Evolutionary conservation across 2,329 filamentous ascomycete genomes (phyloP).

Genomic region (Magnaporthiopsis incrustans): DNA sequence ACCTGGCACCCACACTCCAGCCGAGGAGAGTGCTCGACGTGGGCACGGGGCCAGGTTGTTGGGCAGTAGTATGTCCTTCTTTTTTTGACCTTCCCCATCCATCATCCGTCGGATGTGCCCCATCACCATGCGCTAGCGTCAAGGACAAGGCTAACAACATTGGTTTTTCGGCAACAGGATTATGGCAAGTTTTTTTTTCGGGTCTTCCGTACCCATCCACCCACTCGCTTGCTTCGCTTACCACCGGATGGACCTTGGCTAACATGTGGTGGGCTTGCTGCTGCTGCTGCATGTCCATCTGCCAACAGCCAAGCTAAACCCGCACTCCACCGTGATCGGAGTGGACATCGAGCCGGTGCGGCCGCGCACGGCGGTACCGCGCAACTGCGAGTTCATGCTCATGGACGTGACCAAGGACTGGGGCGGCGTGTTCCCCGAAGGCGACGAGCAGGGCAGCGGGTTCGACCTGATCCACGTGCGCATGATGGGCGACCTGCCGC

Average conservation of each 20-base stretch:
- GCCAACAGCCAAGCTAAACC: conserved; percentile 17
- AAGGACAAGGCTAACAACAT: conserved; percentile 7
- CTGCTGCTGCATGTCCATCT: neutral
- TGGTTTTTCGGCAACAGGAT: conserved; percentile 13
- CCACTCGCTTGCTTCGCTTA: too few relatives aligned
- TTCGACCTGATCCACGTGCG: conserved; percentile 26
- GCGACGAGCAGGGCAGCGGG: conserved; percentile 10
- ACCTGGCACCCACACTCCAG: conserved; percentile 19
- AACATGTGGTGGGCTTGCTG: too few relatives aligned
- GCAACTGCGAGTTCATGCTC: conserved; percentile 21
- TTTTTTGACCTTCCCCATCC: neutral
- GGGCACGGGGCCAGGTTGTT: conserved; percentile 21
- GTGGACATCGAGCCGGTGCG: conserved; percentile 23
- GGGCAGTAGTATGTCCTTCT: conserved; percentile 19
- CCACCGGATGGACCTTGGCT: too few relatives aligned
- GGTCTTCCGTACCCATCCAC: too few relatives aligned
- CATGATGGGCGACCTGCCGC: conserved; percentile 21
- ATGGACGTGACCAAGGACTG: conserved; percentile 21
- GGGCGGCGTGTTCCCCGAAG: conserved; percentile 9
- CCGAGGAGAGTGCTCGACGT: conserved; percentile 21
- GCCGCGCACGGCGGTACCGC: conserved; percentile 16
- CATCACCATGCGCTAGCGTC: neutral
- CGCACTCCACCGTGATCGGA: conserved; percentile 20
- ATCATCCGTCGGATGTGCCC: neutral
- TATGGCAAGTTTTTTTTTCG: conserved; percentile 13